These are phyloP conservation scores for Ceratobasidium sp. DNA, from an alignment of 1,284 basidiomycete genomes.

Conservation along the genomic window DNA sequence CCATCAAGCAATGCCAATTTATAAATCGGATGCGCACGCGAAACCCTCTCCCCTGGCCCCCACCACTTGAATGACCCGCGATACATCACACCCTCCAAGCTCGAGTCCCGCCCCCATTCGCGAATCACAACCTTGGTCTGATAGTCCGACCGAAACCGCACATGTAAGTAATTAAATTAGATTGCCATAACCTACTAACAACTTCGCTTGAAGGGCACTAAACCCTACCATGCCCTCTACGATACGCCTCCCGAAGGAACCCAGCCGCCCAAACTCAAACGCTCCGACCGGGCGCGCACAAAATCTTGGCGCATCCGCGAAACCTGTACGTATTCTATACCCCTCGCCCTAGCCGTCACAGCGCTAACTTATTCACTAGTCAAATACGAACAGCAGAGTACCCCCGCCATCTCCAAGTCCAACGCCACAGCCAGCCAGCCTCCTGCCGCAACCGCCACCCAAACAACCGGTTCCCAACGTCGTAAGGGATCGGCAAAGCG, in stretches of 20 bases:
- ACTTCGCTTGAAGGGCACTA: background rate
- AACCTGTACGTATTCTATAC: background rate
- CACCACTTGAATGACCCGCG: background rate
- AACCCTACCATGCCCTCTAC: background rate
- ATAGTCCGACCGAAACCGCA: background rate
- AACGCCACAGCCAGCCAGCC: background rate
- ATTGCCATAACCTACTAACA: background rate
- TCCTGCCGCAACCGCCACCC: background rate
- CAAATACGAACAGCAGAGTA: background rate
- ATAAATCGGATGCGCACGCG: background rate
- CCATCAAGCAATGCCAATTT: background rate
- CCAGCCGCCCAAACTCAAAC: background rate
- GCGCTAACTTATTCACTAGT: background rate
- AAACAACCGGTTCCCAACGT: too few species aligned
- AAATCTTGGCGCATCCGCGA: background rate
- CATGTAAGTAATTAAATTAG: background rate
- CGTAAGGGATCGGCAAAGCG: too few species aligned
- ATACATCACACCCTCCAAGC: background rate
- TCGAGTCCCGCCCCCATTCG: slow-evolving; percentile 8
- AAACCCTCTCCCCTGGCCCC: too few species aligned
- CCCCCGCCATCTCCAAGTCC: background rate
- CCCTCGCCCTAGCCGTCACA: background rate
- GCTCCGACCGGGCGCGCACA: background rate
- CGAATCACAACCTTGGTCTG: slow-evolving; percentile 8
- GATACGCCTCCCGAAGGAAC: background rate